Percentiles rank a stretch among this genome's conserved stretches.
Evolutionary conservation across 148 eudicot species (phyloP).

Genomic region (Rhododendron mucronatum): DNA sequence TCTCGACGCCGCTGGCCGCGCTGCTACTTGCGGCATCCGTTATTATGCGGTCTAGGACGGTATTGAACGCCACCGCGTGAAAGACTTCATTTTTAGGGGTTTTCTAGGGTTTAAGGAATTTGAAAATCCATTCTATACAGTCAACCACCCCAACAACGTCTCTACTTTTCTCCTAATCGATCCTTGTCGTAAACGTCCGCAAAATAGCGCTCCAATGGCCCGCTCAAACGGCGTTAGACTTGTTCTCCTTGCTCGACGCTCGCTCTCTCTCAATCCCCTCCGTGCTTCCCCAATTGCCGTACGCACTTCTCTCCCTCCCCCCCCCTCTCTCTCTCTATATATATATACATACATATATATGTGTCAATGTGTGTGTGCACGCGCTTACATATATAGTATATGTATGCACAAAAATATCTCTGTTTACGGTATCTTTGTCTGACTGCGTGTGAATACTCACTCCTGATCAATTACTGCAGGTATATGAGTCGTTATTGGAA

Average conservation of each 20-base stretch:
- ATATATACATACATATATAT: too few relatives aligned
- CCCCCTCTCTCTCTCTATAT: too few relatives aligned
- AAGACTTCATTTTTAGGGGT: not conserved
- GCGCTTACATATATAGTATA: too few relatives aligned
- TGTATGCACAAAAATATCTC: too few relatives aligned
- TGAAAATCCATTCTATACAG: not conserved
- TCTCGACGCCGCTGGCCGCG: not conserved
- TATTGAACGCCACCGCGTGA: not conserved
- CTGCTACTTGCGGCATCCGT: not conserved
- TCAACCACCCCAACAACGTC: not conserved
- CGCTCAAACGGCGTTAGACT: constrained; percentile 34
- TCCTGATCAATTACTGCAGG: constrained; percentile 24
- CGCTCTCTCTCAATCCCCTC: not conserved
- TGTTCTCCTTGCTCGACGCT: not conserved
- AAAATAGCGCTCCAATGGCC: constrained; percentile 21
- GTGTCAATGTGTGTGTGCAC: too few relatives aligned
- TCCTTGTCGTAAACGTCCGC: too few relatives aligned
- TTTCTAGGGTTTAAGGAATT: not conserved
- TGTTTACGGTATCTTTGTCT: not conserved
- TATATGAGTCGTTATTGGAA: constrained; percentile 24
- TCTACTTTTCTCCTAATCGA: too few relatives aligned
- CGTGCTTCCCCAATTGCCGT: not conserved
- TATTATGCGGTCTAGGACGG: too few relatives aligned
- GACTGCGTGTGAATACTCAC: constrained; percentile 10
- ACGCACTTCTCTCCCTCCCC: not conserved